Evolutionary conservation across 495 filamentous ascomycete genomes (phyloP).

Genomic region (Aspergillus avenaceus): DNA sequence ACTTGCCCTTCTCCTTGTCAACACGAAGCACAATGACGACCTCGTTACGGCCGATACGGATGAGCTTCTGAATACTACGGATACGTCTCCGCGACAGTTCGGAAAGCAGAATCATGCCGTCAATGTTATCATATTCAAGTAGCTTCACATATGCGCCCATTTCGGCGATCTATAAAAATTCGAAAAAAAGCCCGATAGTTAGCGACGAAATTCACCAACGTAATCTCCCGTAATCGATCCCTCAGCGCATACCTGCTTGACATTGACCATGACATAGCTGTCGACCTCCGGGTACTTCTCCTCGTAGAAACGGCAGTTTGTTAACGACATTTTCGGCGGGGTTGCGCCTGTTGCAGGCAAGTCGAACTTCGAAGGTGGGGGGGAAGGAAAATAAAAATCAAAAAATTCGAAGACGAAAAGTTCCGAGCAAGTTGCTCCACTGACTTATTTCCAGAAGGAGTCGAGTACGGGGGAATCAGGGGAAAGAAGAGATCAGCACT

Average conservation of each 20-base stretch:
- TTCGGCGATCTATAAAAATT: constrained; percentile 75
- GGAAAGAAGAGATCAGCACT: constrained; percentile 4
- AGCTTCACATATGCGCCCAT: constrained; percentile 99
- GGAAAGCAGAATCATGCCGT: constrained; percentile 98
- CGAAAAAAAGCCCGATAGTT: constrained; percentile 16
- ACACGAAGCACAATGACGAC: constrained; percentile 97
- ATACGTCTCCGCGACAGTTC: constrained; percentile 96
- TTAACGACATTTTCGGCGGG: constrained; percentile 81
- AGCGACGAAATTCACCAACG: too few species aligned
- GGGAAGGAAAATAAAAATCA: constrained; percentile 2
- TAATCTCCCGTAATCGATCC: too few species aligned
- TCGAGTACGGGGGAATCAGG: constrained; percentile 5
- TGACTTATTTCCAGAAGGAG: constrained; percentile 3
- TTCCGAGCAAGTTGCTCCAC: neutral
- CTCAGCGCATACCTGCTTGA: constrained; percentile 76
- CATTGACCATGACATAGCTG: constrained; percentile 99
- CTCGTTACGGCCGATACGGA: constrained; percentile 94
- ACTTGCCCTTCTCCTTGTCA: constrained; percentile 93
- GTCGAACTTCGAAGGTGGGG: constrained; percentile 12
- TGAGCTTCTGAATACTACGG: constrained; percentile 96
- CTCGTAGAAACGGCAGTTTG: constrained; percentile 98
- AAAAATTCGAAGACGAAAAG: too few species aligned
- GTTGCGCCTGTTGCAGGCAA: constrained; percentile 37
- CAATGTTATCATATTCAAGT: constrained; percentile 98
- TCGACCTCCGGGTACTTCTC: constrained; percentile 98